Percentiles rank a stretch among this genome's conserved stretches.
phyloP scores from a whole-genome alignment of 176 grass and related monocot genomes.

The Zoysia japonica region DNA sequence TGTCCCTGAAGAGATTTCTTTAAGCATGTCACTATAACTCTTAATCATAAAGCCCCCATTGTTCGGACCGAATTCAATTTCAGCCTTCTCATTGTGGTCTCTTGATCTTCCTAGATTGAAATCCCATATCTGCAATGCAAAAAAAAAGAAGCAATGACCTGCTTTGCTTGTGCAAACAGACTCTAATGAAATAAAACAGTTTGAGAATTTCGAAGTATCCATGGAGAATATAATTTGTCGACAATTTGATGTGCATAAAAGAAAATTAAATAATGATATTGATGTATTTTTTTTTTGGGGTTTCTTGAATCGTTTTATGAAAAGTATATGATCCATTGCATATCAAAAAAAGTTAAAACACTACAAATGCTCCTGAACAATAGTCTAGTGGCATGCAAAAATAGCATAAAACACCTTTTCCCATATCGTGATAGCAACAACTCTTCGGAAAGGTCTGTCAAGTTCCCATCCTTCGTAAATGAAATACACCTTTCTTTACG shows the following conservation, averaged over 20 bases:
- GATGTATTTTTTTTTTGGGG: neutral
- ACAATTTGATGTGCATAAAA: neutral
- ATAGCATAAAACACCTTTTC: constrained; percentile 27
- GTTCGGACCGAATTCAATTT: constrained; percentile 52
- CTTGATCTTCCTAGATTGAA: constrained; percentile 72
- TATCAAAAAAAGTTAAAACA: constrained; percentile 38
- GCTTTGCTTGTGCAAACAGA: neutral
- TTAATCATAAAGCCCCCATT: constrained; percentile 65
- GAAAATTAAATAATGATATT: neutral
- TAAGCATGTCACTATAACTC: constrained; percentile 70
- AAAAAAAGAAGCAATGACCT: constrained; percentile 36
- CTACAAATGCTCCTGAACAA: neutral
- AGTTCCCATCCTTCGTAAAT: constrained; percentile 36
- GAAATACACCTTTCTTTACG: constrained; percentile 25
- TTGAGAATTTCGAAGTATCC: neutral
- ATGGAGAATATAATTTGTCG: neutral
- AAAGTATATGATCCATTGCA: constrained; percentile 17
- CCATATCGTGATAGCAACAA: constrained; percentile 36
- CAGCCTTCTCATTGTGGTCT: constrained; percentile 61
- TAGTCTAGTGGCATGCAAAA: constrained; percentile 11
- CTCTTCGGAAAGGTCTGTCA: neutral
- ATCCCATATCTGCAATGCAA: constrained; percentile 67
- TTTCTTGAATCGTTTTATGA: neutral
- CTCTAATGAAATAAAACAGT: constrained; percentile 9
- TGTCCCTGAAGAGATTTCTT: constrained; percentile 65